Percentiles rank a stretch among this genome's conserved stretches.
These are phyloP conservation scores for Mycena metata DNA, from an alignment of 768 basidiomycete species.

Conservation along the genomic window DNA sequence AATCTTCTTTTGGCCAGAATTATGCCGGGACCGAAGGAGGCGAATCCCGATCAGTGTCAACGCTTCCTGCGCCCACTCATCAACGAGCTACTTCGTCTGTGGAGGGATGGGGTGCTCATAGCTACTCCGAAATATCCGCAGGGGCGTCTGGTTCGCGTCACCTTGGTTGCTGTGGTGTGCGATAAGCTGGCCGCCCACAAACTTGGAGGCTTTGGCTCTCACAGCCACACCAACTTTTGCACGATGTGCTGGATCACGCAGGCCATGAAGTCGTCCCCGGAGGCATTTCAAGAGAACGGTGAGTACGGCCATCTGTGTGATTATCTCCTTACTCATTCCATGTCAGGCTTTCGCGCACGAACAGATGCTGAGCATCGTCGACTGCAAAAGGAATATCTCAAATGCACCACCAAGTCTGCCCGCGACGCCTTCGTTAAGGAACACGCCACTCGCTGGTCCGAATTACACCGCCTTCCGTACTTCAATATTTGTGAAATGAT, in stretches of 20 bases:
- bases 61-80: constrained; percentile 43
- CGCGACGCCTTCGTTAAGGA: not conserved
- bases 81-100: constrained; percentile 44
- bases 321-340: too few relatives aligned
- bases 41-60: constrained; percentile 43
- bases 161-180: constrained; percentile 50
- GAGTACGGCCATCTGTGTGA: too few relatives aligned
- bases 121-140: constrained; percentile 42
- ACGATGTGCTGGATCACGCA: constrained; percentile 51
- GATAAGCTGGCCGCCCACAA: constrained; percentile 56
- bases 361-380: constrained; percentile 35
- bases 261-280: constrained; percentile 38
- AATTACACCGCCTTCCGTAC: not conserved
- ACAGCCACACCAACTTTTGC: constrained; percentile 50
- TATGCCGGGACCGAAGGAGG: constrained; percentile 47
- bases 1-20: constrained; percentile 45
- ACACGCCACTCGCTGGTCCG: not conserved
- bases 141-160: constrained; percentile 47
- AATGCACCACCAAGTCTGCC: not conserved
- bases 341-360: not conserved
- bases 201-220: constrained; percentile 46
- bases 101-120: constrained; percentile 42
- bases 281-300: constrained; percentile 37
- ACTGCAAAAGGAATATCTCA: not conserved
- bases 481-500: not conserved